Percentiles rank a stretch among this genome's conserved stretches.
phyloP scores from a whole-genome alignment of 1,284 basidiomycete species.

The Trametes versicolor region DNA sequence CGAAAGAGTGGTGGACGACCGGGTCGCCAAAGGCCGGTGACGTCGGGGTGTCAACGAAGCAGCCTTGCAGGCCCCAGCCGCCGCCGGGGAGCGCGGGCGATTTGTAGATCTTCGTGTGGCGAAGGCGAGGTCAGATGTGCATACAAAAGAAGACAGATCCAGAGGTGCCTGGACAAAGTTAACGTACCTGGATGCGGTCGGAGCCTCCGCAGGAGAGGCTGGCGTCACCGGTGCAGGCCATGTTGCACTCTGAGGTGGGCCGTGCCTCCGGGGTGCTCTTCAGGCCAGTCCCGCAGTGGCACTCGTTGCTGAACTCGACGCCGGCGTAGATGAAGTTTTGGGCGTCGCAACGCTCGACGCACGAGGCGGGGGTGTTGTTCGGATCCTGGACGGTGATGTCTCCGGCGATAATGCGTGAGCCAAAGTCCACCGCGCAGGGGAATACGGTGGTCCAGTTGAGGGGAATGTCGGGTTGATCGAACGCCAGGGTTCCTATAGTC shows the following conservation, averaged over 20 bases:
- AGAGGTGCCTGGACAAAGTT: not conserved
- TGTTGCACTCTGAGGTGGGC: conserved; percentile 32
- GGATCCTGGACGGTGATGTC: conserved; percentile 29
- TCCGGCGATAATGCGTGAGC: conserved; percentile 31
- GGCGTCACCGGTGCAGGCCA: conserved; percentile 33
- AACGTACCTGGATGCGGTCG: conserved; percentile 30
- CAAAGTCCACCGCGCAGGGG: conserved; percentile 32
- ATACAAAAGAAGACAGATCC: not conserved
- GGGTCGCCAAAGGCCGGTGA: conserved; percentile 23
- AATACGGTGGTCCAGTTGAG: conserved; percentile 30
- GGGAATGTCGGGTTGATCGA: conserved; percentile 23
- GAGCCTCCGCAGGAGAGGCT: conserved; percentile 35
- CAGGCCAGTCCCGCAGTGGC: conserved; percentile 37
- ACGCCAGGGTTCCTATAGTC: not conserved
- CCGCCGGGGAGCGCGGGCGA: conserved; percentile 28
- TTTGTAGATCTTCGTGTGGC: conserved; percentile 26
- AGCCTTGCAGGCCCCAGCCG: conserved; percentile 15
- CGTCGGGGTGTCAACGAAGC: conserved; percentile 28
- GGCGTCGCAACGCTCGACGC: conserved; percentile 34
- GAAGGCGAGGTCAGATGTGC: not conserved
- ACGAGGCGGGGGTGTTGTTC: conserved; percentile 36
- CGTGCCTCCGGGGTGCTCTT: conserved; percentile 21
- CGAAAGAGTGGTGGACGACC: conserved; percentile 25
- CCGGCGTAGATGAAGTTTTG: conserved; percentile 35
- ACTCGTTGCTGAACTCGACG: conserved; percentile 40